Evolutionary conservation across 495 filamentous ascomycete species (phyloP).

Genomic region (Lichina pygmaea): DNA sequence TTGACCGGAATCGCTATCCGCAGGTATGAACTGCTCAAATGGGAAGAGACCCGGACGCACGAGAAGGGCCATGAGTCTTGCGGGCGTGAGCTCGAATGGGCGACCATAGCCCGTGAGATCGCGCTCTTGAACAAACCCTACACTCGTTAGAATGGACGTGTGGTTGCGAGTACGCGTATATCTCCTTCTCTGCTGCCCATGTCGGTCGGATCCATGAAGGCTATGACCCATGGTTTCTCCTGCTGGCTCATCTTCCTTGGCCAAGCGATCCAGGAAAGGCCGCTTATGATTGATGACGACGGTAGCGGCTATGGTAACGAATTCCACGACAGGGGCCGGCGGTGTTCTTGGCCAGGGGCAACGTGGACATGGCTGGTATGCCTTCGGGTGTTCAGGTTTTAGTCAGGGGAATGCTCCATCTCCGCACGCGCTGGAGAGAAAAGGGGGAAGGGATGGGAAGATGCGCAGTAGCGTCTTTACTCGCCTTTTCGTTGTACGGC

Average conservation of each 20-base stretch:
- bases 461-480: too few relatives aligned
- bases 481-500: too few relatives aligned
- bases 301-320: not conserved
- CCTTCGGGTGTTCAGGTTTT: too few relatives aligned
- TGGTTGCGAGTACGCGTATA: not conserved
- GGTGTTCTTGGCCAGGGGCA: too few relatives aligned
- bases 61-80: conserved; percentile 13
- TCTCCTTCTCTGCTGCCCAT: not conserved
- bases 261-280: not conserved
- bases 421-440: too few relatives aligned
- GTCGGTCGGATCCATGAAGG: not conserved
- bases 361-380: too few relatives aligned
- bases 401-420: too few relatives aligned
- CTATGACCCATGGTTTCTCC: too few relatives aligned
- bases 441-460: too few relatives aligned
- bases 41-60: conserved; percentile 43
- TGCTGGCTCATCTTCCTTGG: not conserved
- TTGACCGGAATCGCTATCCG: not conserved
- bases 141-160: not conserved
- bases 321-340: too few relatives aligned
- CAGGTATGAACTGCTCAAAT: conserved; percentile 44
- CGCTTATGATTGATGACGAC: not conserved
- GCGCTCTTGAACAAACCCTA: conserved; percentile 95
- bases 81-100: conserved; percentile 73
- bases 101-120: conserved; percentile 64